Base-by-base conservation (phyloP, 805 yeast species). In the Isabelozyma rhagii region DNA sequence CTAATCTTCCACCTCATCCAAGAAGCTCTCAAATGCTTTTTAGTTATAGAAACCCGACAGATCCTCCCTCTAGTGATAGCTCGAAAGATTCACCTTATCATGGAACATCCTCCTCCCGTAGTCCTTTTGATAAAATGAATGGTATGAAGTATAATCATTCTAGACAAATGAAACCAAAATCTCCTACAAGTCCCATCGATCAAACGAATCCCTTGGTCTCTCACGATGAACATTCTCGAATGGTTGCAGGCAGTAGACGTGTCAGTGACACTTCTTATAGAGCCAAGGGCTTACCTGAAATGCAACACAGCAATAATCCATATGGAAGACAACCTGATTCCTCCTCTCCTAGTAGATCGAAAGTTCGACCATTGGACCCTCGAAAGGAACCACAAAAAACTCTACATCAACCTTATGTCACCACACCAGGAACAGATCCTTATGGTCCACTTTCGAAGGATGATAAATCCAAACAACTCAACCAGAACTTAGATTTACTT, bases 401-500 rank as follows among this genome's bases (percentile, higher is more conserved):
- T 28, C 15, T 43, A 15, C 39, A 43, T 17, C 27, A 41, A 7
- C 40, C 45, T 9, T 41, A 41, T 42, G 13, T 15, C 11, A 41
- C 13, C 15, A 34, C 34, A 27, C 31, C 41, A n/a, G 25, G 47
- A 17, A 14, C 27, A 29, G 36, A 31, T 31, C n/a, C 36, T 4
- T 10, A 31, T 31, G 36, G 8, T 2, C 21, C 38, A 13, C 6
- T 11, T 14, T 36, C 10, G 9, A 14, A 49, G n/a, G 53, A 64
- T 29, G 56, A 58, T 45, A 69, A 70, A 54, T 59, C 75, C 0
- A 55, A 57, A 17, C 69, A 73, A 47, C 64, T 73, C 59, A 71
- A 72, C 46, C 74, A 73, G 46, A 72, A 74, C 47, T 59, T 74
- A 46, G 75, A 72, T 48, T 54, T 74, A 50, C 62, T 74, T 47